Base-by-base conservation (phyloP, 768 basidiomycete genomes). In the Serendipita vermifera region DNA sequence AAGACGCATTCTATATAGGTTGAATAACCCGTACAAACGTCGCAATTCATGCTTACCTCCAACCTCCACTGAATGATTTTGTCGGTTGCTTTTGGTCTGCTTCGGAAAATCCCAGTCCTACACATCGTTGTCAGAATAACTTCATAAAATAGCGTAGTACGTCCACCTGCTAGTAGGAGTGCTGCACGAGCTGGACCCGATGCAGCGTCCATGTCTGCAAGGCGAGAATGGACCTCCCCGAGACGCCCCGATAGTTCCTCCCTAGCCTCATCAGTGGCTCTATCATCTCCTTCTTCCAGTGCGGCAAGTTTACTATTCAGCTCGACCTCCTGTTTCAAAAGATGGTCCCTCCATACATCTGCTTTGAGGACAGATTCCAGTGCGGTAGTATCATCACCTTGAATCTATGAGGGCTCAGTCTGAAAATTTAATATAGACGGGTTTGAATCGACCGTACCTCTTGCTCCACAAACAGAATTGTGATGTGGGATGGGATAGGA, bases 121-220 rank as follows among this genome's bases (percentile, higher is more conserved):
- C 27, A 17, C 38, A 43, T 24, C 35, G 5, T 26, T 39, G 40
- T 38, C 31, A 24, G n/a, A 20, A 39, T 13, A 38, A 3, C 1
- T n/a, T 29, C 13, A 32, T 5, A 22, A 58, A 40, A 32, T 5
- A 5, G 27, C 29, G 38, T 17, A 43, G 29, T 7, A 27, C 46
- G 29, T 32, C 6, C 29, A 85, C 87, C 94, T 20, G 91, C 90
- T 26, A 97, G 75, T 24, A 99, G 71, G 17, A 87, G 77, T 13
- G 90, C 89, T 20, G 94, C 93, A 41, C 96, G 72, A 5, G 90
- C 84, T n/a, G 96, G 96, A 2, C 92, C 96, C 65, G 87, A 94
- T 66, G 88, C 94, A 2, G 94, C 94, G 62, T 99, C 96, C 83
- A 99, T 98, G 48, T 99, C 96, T n/a, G 91, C 82, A 41, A 98